phyloP scores from a whole-genome alignment of 2,329 filamentous ascomycete genomes.

The Aspergillus udagawae region DNA sequence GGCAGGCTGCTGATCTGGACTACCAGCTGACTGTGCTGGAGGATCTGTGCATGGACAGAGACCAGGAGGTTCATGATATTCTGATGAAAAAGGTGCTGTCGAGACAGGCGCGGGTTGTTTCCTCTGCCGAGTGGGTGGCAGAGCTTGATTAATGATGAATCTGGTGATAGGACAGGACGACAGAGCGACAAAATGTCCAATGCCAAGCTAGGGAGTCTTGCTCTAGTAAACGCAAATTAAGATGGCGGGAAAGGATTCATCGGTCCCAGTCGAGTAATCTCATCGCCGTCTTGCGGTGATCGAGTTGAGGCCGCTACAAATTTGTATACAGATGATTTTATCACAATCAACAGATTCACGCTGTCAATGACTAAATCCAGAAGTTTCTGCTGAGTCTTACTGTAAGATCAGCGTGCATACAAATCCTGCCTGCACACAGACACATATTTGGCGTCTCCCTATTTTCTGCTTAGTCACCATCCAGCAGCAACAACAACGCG shows the following conservation, averaged over 20 bases:
- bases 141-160: not conserved
- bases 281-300: not conserved
- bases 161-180: not conserved
- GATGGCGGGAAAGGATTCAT: not conserved
- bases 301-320: not conserved
- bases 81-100: conserved; percentile 32
- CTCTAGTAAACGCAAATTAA: not conserved
- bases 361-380: not conserved
- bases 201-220: not conserved
- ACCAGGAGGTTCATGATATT: conserved; percentile 30
- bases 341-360: not conserved
- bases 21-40: conserved; percentile 31
- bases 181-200: not conserved
- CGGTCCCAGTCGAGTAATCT: not conserved
- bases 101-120: conserved; percentile 25
- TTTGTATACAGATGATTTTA: not conserved
- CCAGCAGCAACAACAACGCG: not conserved
- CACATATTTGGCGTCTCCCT: not conserved
- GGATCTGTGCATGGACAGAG: conserved; percentile 34
- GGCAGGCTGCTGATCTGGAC: conserved; percentile 35
- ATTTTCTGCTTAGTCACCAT: not conserved
- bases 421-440: not conserved
- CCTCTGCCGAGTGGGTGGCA: conserved; percentile 26
- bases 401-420: not conserved
- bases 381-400: not conserved